Base-by-base conservation (phyloP, 495 filamentous ascomycete species). In the Penicillium nucicola region DNA sequence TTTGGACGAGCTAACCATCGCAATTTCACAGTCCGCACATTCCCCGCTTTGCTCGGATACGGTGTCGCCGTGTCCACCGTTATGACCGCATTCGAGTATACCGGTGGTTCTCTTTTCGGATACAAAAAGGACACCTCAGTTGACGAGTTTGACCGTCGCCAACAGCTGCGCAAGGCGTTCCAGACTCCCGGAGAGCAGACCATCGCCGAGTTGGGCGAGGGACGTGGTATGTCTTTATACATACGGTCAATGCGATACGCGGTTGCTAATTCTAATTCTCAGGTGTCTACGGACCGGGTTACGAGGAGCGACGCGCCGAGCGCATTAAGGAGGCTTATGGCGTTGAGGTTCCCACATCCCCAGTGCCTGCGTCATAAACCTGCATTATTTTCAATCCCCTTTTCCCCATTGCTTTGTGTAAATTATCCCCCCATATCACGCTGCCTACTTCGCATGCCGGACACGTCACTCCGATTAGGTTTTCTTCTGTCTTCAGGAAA, bases 281-380 rank as follows among this genome's bases (percentile, higher is more conserved):
- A 96, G 92, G 88, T 19, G 88, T 98, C 51, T 80, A 86, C 52
- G 89, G 78, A 23, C 85, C 87, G 12, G 89, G 89, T 20, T 98
- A 96, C 53, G 85, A 86, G 53, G 90, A 97, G 76, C 77, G 95
- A 68, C 83, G 95, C 57, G 77, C 81, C 43, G 77, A 89, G 69
- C 81, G 90, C 45, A 80, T 99, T 64, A 88, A 92, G 78, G 83
- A 92, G 74, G 87, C 84, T 55, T 97, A 96, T 61, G 92, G 92
- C 48, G 81, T 96, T 53, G 91, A 96, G 44, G 82, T 97, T 52
- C 76, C 77, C 44, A 66, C 63, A 64, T 60, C 62, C 50, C 62
- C 57, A 23, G 60, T 63, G 42, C 64, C 69, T 47, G 71, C 71
- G 48, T 75, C 71, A 70, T 75, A 65, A 72, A 65, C 25, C 41